These are phyloP conservation scores for Bimuria novae-zelandiae DNA, from an alignment of 2,329 filamentous ascomycete genomes.

Conservation along the genomic window DNA sequence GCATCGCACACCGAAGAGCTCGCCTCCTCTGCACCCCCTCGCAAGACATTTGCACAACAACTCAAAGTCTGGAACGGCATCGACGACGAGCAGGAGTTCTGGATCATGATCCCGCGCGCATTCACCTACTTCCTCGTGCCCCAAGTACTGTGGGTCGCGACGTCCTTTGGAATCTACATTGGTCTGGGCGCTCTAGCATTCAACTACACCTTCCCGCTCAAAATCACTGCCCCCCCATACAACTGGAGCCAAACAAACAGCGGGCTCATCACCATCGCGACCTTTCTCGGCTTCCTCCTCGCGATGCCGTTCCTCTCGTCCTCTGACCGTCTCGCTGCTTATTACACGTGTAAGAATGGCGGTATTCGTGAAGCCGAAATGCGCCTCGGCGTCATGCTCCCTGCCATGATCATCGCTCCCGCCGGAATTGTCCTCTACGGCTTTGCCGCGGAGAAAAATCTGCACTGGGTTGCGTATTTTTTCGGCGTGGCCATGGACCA, in stretches of 20 bases:
- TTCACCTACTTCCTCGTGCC: slow-evolving; percentile 46
- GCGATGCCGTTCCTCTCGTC: slow-evolving; percentile 41
- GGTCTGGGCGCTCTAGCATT: slow-evolving; percentile 45
- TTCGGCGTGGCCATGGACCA: slow-evolving; percentile 43
- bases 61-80: slow-evolving; percentile 41
- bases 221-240: slow-evolving; percentile 41
- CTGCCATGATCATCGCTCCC: slow-evolving; percentile 42
- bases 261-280: slow-evolving; percentile 40
- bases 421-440: slow-evolving; percentile 44
- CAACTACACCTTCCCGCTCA: slow-evolving; percentile 46
- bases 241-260: slow-evolving; percentile 35
- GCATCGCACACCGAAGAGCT: slow-evolving; percentile 29
- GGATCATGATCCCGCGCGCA: slow-evolving; percentile 40
- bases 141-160: slow-evolving; percentile 45
- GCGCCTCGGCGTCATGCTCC: slow-evolving; percentile 50
- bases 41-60: slow-evolving; percentile 33
- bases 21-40: slow-evolving; percentile 25
- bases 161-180: slow-evolving; percentile 45
- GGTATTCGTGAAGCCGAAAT: slow-evolving; percentile 62
- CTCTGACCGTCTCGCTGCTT: slow-evolving; percentile 57
- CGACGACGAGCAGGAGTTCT: slow-evolving; percentile 41
- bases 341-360: slow-evolving; percentile 55
- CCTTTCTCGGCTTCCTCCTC: slow-evolving; percentile 42
- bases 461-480: slow-evolving; percentile 47
- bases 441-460: slow-evolving; percentile 35